These are phyloP conservation scores for Gardenia jasminoides DNA, from an alignment of 257 asterid genomes.

Conservation along the genomic window DNA sequence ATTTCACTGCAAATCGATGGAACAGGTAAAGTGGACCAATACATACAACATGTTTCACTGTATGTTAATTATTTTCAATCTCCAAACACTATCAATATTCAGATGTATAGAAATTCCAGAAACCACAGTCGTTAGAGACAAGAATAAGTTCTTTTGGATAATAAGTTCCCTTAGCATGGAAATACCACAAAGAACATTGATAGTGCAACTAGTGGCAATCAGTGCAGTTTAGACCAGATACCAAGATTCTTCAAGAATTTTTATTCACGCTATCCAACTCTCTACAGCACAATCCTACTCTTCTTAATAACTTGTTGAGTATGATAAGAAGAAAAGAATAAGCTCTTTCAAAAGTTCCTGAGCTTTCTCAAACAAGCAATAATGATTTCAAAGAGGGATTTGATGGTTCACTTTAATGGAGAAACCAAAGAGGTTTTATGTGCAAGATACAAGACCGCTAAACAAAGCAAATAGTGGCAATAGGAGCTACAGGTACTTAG, in stretches of 20 bases:
- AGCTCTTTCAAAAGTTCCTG: background rate
- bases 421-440: background rate
- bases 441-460: background rate
- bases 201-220: background rate
- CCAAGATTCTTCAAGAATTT: background rate
- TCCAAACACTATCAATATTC: background rate
- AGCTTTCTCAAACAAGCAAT: background rate
- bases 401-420: background rate
- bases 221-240: background rate
- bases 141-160: background rate
- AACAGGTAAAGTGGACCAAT: background rate
- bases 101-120: background rate
- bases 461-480: background rate
- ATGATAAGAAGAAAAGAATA: background rate
- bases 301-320: background rate
- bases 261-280: background rate
- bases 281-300: background rate
- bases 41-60: background rate
- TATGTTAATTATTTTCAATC: background rate
- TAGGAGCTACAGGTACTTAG: background rate
- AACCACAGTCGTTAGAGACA: background rate
- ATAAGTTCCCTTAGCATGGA: background rate
- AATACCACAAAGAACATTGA: background rate
- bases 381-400: background rate
- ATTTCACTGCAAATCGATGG: constrained; percentile 6